Evolutionary conservation across 1,284 basidiomycete genomes (phyloP).

Genomic region (Sutorius eximius): DNA sequence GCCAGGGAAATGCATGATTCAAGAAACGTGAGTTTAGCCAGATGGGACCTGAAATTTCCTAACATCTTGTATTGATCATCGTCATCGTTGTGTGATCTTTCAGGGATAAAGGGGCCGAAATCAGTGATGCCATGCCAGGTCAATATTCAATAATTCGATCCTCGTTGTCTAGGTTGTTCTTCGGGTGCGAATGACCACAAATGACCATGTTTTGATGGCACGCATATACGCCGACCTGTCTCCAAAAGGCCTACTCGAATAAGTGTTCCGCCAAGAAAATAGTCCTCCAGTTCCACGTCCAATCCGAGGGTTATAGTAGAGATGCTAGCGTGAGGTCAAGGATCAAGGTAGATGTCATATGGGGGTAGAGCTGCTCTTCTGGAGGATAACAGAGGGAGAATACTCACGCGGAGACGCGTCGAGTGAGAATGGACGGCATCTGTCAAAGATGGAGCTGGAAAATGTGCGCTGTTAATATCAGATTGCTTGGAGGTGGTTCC

Average conservation of each 20-base stretch:
- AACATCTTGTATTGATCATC: not conserved
- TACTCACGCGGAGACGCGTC: too few relatives aligned
- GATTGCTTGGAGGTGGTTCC: not conserved
- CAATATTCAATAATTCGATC: not conserved
- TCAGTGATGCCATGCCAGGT: not conserved
- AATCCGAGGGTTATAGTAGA: too few relatives aligned
- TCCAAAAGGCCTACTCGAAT: not conserved
- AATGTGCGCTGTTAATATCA: not conserved
- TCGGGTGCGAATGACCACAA: not conserved
- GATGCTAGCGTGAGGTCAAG: too few relatives aligned
- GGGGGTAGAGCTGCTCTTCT: too few relatives aligned
- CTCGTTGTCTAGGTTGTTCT: not conserved
- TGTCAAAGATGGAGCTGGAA: not conserved
- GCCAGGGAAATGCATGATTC: not conserved
- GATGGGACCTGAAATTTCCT: not conserved
- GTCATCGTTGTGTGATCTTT: not conserved
- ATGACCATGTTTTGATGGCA: not conserved
- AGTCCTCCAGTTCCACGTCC: not conserved
- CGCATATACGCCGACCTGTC: not conserved
- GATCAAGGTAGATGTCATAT: too few relatives aligned
- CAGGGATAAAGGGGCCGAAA: not conserved
- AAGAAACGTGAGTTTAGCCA: not conserved
- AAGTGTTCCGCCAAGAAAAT: not conserved
- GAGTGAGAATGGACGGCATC: not conserved
- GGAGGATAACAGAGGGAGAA: too few relatives aligned